A percentile compares a stretch with the other conserved stretches of the same genome.
These are phyloP conservation scores for Avena eriantha DNA, from an alignment of 176 grass and related monocot genomes.

Conservation along the genomic window DNA sequence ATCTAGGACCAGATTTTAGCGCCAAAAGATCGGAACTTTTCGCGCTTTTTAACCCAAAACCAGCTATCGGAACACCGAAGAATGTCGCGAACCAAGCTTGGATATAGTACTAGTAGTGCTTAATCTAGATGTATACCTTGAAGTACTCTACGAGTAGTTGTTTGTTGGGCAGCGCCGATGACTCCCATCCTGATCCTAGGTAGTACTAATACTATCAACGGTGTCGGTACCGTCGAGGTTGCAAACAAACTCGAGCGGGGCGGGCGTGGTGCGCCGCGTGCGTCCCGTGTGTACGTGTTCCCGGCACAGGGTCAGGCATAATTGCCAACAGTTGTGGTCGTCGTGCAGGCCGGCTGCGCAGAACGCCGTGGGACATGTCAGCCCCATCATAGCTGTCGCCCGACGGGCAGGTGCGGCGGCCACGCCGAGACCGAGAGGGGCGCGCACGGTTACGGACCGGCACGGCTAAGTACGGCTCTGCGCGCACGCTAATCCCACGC, in stretches of 20 bases:
- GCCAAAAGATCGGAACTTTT: neutral
- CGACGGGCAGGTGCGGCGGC: neutral
- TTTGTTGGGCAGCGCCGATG: neutral
- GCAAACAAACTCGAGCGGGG: neutral
- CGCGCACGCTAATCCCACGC: neutral
- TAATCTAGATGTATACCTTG: neutral
- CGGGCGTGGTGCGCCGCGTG: neutral
- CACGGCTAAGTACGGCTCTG: neutral
- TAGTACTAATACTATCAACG: neutral
- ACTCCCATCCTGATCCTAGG: neutral
- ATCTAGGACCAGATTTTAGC: neutral
- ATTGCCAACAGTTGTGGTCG: neutral
- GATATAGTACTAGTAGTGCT: neutral
- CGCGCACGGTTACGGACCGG: neutral
- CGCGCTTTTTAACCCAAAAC: neutral
- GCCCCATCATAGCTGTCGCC: slow-evolving; percentile 49
- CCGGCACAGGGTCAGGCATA: neutral
- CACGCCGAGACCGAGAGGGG: neutral
- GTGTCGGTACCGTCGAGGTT: neutral
- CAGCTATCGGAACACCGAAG: neutral
- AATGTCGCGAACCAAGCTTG: neutral
- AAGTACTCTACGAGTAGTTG: neutral
- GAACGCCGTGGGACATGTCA: neutral
- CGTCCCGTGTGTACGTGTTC: neutral
- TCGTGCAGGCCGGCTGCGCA: neutral